Evolutionary conservation across 768 basidiomycete species (phyloP).

Genomic region (Termitomyces sp.): DNA sequence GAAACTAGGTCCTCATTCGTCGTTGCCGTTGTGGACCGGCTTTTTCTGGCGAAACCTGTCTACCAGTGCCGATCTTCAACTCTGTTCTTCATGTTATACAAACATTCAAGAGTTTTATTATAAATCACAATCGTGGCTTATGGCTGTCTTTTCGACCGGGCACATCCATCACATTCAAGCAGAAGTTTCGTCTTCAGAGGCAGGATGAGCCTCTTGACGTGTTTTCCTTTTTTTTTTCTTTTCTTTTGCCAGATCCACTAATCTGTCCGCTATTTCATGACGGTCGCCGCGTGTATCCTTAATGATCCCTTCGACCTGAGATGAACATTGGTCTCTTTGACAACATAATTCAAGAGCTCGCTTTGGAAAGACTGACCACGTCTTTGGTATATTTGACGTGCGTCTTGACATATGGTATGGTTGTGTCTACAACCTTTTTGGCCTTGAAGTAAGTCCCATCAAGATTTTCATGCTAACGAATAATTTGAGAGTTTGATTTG

Average conservation of each 20-base stretch:
- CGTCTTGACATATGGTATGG: not conserved
- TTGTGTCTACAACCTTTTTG: not conserved
- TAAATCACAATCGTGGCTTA: not conserved
- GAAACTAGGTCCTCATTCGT: not conserved
- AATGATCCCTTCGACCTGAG: not conserved
- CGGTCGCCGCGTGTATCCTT: not conserved
- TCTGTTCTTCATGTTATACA: not conserved
- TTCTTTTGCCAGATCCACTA: not conserved
- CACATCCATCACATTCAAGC: not conserved
- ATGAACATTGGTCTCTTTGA: not conserved
- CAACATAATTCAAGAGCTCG: no score
- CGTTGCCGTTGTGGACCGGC: no score
- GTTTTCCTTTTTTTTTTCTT: not conserved
- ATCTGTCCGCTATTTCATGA: not conserved
- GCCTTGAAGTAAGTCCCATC: not conserved
- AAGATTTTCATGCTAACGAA: not conserved
- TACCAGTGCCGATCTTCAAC: not conserved
- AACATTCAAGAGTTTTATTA: not conserved
- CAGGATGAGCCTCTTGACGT: not conserved
- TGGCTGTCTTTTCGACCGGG: not conserved
- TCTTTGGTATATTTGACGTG: not conserved
- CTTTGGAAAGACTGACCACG: not conserved
- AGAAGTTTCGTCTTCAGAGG: not conserved
- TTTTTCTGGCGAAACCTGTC: not conserved
- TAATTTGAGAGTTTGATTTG: no score